phyloP scores from a whole-genome alignment of 495 filamentous ascomycete genomes.

The Pyrenula aspistea region DNA sequence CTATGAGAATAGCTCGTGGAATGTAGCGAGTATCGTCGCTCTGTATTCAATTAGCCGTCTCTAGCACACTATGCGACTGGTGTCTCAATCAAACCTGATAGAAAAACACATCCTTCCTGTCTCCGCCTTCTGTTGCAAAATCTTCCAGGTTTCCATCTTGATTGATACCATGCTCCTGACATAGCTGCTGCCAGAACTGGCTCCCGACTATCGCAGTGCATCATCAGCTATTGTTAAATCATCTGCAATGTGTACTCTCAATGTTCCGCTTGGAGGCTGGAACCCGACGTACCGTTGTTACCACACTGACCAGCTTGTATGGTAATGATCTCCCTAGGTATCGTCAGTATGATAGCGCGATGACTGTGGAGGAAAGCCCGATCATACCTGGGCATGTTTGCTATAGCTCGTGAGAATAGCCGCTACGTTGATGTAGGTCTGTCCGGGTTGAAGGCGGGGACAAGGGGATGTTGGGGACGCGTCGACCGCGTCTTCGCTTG shows the following conservation, averaged over 20 bases:
- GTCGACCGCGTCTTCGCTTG: neutral
- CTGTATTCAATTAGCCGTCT: slow-evolving; percentile 17
- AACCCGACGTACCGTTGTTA: slow-evolving; percentile 72
- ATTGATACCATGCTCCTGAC: slow-evolving; percentile 94
- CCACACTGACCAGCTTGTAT: slow-evolving; percentile 98
- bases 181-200: slow-evolving; percentile 96
- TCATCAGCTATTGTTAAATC: slow-evolving; percentile 1
- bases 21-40: slow-evolving; percentile 98
- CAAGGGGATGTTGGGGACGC: neutral
- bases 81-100: slow-evolving; percentile 52
- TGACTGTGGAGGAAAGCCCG: neutral
- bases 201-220: slow-evolving; percentile 52
- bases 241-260: no score
- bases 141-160: slow-evolving; percentile 94
- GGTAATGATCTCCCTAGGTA: slow-evolving; percentile 87
- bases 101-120: slow-evolving; percentile 98
- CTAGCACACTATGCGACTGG: slow-evolving; percentile 1
- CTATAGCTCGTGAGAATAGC: slow-evolving; percentile 8
- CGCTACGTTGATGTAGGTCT: neutral
- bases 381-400: slow-evolving; percentile 34
- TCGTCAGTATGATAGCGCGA: neutral
- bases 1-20: slow-evolving; percentile 87
- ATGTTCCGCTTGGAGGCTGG: slow-evolving; percentile 17
- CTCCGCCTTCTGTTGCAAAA: slow-evolving; percentile 89
- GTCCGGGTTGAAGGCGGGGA: neutral